Evolutionary conservation across 305 asterid genomes (phyloP).

Genomic region (Fraxinus albicans): DNA sequence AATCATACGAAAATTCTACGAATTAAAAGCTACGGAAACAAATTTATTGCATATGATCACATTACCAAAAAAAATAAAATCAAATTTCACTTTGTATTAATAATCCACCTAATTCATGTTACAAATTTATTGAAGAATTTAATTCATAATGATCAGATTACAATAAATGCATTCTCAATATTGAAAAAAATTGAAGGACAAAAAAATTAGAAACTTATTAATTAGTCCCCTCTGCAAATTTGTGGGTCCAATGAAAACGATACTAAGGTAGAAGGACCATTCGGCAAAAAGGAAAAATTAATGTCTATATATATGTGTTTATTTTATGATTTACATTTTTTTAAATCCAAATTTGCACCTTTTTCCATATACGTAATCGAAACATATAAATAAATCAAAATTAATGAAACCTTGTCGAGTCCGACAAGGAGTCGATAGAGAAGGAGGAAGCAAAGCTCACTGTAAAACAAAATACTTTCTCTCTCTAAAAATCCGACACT

Average conservation of each 20-base stretch:
- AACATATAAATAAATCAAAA: conserved; percentile 48
- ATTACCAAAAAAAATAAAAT: background rate
- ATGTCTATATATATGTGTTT: conserved; percentile 2
- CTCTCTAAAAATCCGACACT: conserved; percentile 19
- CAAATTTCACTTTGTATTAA: background rate
- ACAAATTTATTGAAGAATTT: background rate
- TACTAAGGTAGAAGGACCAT: conserved; percentile 8
- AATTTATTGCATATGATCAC: background rate
- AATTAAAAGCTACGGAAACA: background rate
- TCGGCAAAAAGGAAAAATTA: conserved; percentile 1
- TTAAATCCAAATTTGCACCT: background rate
- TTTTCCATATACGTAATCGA: conserved; percentile 38
- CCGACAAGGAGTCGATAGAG: conserved; percentile 40
- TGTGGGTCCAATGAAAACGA: background rate
- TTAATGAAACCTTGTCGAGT: conserved; percentile 45
- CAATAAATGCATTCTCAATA: background rate
- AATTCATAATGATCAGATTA: background rate
- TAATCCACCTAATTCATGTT: background rate
- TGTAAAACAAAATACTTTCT: background rate
- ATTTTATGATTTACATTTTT: background rate
- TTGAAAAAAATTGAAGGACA: background rate
- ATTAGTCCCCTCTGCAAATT: background rate
- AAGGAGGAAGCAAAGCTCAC: conserved; percentile 11
- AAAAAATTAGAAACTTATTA: too few species aligned
- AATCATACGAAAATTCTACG: background rate